Conservation (phyloP, 495 filamentous ascomycete species). For the Bombardia bombarda region DNA sequence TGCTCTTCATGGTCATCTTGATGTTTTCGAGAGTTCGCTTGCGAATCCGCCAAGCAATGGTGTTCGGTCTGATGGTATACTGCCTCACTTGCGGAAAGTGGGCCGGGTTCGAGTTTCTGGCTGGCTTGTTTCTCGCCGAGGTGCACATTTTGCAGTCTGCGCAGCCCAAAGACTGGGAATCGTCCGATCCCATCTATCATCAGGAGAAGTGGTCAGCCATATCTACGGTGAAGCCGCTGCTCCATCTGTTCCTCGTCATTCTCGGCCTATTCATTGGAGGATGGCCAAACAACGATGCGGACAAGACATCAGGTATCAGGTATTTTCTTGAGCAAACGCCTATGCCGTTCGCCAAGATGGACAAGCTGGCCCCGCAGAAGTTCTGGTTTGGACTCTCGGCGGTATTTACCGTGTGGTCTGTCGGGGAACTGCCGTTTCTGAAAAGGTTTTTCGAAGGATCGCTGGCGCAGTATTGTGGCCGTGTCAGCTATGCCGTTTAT, state of each 20-base stretch:
- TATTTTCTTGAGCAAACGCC: conserved; percentile 27
- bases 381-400: conserved; percentile 53
- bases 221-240: conserved; percentile 5
- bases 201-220: background rate
- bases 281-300: conserved; percentile 34
- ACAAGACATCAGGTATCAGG: conserved; percentile 28
- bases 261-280: conserved; percentile 34
- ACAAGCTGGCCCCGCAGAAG: conserved; percentile 28
- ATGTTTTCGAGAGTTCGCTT: conserved; percentile 43
- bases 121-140: conserved; percentile 54
- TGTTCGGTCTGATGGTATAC: conserved; percentile 42
- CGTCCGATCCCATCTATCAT: background rate
- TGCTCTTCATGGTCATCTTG: conserved; percentile 52
- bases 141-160: conserved; percentile 31
- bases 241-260: conserved; percentile 22
- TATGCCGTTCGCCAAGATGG: conserved; percentile 22
- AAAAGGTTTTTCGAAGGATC: conserved; percentile 46
- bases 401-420: conserved; percentile 45
- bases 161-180: conserved; percentile 13
- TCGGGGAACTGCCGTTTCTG: conserved; percentile 43
- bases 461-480: conserved; percentile 54
- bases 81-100: conserved; percentile 51
- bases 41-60: conserved; percentile 37
- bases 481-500: conserved; percentile 54
- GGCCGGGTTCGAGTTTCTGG: conserved; percentile 52